Evolutionary conservation across 225 moss, liverwort and hornwort species (phyloP), one percentile per base, ranked within the genome.

Genomic region (Polytrichum formosum): DNA sequence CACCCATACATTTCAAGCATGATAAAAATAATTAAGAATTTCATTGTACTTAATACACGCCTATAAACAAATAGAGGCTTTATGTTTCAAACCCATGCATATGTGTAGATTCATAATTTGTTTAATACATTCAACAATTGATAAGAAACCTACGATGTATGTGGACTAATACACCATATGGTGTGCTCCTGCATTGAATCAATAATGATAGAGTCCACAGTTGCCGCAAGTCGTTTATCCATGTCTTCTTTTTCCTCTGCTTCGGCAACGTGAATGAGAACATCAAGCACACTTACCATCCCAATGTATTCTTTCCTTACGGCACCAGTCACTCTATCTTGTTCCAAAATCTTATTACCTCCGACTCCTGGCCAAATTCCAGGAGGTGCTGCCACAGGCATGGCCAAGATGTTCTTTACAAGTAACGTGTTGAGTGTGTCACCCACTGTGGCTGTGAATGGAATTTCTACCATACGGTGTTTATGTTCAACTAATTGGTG

Each of bases 301-400:
- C 96, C 96, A 73, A 97, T 97, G 76, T 97, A 97, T 79, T 97
- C 90, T 66, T 97, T 97, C 54, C 96, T 80, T 67, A 90, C 80
- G 5, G 61, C 74, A 55, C 96, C 96, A 2, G 90, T 93, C 1
- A 30, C 81, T 74, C 71, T 80, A 19, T 97, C 96, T 0, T 92
- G 89, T 85, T 97, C 96, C 82, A 92, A 17, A 61, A 97, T 97
- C 84, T 84, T 89, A 55, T 90, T 85, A 2, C 96, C 96, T 21
- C 93, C 90, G 5, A 90, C 93, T 66, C 93, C 92, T 23, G 90
- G 92, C 96, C 96, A 97, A 60, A 90, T 90, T 1, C 96, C 93
- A 6, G 90, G 96, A 6, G 96, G 96, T 2, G 96, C 89, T 58
- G 96, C 96, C 54, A 93, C 92, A 6, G 85, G 90, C 76, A 97